Percentiles rank a stretch among this genome's conserved stretches.
These are phyloP conservation scores for Antitrichia curtipendula DNA, from an alignment of 225 moss, liverwort and hornwort species.

Conservation along the genomic window DNA sequence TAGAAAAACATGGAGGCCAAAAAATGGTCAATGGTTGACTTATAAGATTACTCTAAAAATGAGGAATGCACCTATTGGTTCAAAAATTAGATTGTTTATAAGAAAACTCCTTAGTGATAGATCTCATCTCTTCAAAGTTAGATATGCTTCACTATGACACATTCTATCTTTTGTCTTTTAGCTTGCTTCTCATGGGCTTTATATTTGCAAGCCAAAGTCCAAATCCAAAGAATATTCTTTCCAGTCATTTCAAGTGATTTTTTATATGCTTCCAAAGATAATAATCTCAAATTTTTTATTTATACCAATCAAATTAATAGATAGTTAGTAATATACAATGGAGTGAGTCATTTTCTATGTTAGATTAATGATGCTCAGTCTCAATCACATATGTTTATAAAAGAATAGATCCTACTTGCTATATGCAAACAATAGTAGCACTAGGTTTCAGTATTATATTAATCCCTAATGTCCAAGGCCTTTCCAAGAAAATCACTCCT, in stretches of 20 bases:
- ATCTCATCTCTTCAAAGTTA: no score
- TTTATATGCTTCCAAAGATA: background rate
- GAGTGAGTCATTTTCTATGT: accelerated
- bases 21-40: background rate
- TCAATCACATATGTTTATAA: background rate
- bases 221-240: background rate
- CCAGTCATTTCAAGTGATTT: background rate
- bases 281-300: background rate
- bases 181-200: background rate
- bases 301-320: background rate
- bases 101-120: background rate
- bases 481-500: no score
- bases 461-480: no score
- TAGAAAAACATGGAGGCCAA: accelerated
- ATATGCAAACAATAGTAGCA: accelerated
- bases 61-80: background rate
- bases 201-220: accelerated
- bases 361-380: no score
- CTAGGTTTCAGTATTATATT: background rate
- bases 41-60: background rate
- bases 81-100: background rate
- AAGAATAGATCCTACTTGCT: background rate
- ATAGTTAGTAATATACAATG: background rate
- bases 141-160: background rate
- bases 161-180: background rate